Evolutionary conservation across 23 red algal species (phyloP).

Genomic region (Gracilariopsis chorda): DNA sequence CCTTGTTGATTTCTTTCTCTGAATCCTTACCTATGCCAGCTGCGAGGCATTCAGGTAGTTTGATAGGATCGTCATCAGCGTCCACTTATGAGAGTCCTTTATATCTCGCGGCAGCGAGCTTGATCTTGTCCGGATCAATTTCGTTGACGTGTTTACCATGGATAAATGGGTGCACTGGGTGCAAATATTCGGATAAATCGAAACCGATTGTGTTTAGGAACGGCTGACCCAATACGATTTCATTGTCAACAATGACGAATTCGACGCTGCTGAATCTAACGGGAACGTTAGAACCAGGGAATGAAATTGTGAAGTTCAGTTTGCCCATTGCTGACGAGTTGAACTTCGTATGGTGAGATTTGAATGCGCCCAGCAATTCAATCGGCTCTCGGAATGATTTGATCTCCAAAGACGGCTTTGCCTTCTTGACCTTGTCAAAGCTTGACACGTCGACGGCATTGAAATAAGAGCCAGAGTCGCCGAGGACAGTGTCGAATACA

Average conservation of each 20-base stretch:
- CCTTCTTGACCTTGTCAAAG: not conserved
- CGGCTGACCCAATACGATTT: constrained; percentile 10
- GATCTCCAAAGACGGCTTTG: not conserved
- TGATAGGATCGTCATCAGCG: not conserved
- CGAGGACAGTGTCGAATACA: not conserved
- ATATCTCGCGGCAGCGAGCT: not conserved
- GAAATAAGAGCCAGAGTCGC: constrained; percentile 5
- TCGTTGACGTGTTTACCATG: not conserved
- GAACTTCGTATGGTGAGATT: not conserved
- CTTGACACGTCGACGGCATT: not conserved
- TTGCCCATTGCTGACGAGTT: not conserved
- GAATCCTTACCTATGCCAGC: not conserved
- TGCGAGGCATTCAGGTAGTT: not conserved
- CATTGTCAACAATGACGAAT: constrained; percentile 7
- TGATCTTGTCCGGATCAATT: not conserved
- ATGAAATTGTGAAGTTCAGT: not conserved
- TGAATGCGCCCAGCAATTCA: not conserved
- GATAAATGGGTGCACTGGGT: not conserved
- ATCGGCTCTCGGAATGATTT: not conserved
- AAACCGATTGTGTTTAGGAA: constrained; percentile 47
- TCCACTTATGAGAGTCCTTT: not conserved
- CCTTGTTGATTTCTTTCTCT: too few relatives aligned
- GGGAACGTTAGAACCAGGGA: constrained; percentile 7
- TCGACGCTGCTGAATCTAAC: not conserved
- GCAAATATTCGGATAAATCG: not conserved